A percentile compares a stretch with the other conserved stretches of the same genome.
phyloP scores from a whole-genome alignment of 129 eudicot genomes.

The Saposhnikovia divaricata region DNA sequence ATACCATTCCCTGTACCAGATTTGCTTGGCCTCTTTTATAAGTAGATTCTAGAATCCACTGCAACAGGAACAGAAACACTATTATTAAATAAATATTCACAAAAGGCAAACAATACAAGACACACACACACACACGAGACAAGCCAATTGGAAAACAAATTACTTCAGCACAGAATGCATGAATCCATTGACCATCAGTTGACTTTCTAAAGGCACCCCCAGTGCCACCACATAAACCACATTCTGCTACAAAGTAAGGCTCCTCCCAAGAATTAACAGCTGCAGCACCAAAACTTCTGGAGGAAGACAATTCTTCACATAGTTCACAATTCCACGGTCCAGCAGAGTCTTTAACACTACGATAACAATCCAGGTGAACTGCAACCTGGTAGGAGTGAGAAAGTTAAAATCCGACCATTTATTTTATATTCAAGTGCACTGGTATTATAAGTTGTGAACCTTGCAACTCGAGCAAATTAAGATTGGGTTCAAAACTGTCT shows the following conservation, averaged over 20 bases:
- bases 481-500: conserved; percentile 66
- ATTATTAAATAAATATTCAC: conserved; percentile 6
- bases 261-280: conserved; percentile 38
- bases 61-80: conserved; percentile 16
- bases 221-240: conserved; percentile 79
- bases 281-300: conserved; percentile 43
- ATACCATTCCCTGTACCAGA: conserved; percentile 73
- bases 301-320: conserved; percentile 68
- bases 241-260: conserved; percentile 50
- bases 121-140: background rate
- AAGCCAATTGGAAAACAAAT: conserved; percentile 14
- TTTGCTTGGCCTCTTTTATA: conserved; percentile 81
- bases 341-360: conserved; percentile 61
- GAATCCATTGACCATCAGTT: conserved; percentile 82
- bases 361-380: conserved; percentile 91
- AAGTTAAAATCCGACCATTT: conserved; percentile 1
- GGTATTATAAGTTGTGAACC: conserved; percentile 33
- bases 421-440: background rate
- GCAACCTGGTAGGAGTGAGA: conserved; percentile 52
- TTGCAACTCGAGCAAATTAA: conserved; percentile 88
- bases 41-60: conserved; percentile 92
- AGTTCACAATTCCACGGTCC: conserved; percentile 98
- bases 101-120: background rate
- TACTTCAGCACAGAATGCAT: conserved; percentile 99
- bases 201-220: conserved; percentile 98